phyloP scores from a whole-genome alignment of 2,329 filamentous ascomycete species.

The Pseudophaeomoniella oleicola region DNA sequence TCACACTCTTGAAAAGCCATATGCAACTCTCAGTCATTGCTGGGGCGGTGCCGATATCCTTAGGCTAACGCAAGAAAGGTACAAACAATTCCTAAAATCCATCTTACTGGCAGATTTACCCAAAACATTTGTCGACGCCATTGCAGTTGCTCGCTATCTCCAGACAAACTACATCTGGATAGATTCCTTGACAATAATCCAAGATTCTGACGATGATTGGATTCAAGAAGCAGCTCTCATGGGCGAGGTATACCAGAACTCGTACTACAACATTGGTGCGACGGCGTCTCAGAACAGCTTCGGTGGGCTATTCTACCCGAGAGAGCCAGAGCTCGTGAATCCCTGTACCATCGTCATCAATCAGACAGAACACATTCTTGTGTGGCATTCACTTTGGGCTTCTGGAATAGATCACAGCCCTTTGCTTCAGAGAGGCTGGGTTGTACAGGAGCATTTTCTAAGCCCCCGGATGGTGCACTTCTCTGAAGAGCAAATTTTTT shows the following conservation, averaged over 20 bases:
- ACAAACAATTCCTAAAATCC: background rate
- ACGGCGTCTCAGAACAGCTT: background rate
- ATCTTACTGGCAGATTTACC: conserved; percentile 1
- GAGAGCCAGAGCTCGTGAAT: background rate
- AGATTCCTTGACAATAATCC: conserved; percentile 14
- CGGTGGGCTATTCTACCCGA: conserved; percentile 1
- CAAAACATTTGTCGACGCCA: conserved; percentile 10
- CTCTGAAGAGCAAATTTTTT: background rate
- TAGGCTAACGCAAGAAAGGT: too few relatives aligned
- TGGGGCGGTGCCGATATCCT: background rate
- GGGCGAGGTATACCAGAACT: conserved; percentile 7
- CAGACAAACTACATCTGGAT: conserved; percentile 13
- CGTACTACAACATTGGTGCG: background rate
- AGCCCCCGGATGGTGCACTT: background rate
- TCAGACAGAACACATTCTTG: background rate
- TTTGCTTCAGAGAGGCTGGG: background rate
- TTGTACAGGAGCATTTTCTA: background rate
- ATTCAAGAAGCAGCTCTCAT: conserved; percentile 8
- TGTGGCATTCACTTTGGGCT: background rate
- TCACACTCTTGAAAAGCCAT: background rate
- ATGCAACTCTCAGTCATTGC: background rate
- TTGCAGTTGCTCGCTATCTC: conserved; percentile 7
- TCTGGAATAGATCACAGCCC: background rate
- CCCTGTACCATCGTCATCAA: background rate
- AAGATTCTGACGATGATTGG: conserved; percentile 11